Evolutionary conservation across 495 filamentous ascomycete genomes (phyloP).

Genomic region (Penicillium flavigenum): DNA sequence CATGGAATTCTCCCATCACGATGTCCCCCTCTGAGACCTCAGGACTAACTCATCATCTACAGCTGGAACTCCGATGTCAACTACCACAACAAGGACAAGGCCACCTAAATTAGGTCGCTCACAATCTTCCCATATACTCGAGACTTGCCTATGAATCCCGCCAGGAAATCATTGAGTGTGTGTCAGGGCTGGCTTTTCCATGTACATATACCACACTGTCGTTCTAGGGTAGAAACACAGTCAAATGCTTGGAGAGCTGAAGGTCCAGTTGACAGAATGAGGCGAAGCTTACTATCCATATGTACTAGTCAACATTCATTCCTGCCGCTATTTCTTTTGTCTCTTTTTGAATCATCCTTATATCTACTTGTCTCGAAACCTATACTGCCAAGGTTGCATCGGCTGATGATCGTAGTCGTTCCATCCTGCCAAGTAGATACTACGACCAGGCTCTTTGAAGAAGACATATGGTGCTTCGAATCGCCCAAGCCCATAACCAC

Average conservation of each 20-base stretch:
- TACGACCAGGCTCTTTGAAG: neutral
- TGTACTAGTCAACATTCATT: constrained; percentile 2
- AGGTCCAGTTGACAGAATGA: constrained; percentile 19
- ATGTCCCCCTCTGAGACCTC: neutral
- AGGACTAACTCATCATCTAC: constrained; percentile 27
- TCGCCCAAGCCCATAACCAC: neutral
- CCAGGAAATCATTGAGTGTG: constrained; percentile 8
- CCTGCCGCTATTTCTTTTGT: constrained; percentile 7
- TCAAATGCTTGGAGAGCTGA: constrained; percentile 13
- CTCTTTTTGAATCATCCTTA: neutral
- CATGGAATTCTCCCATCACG: neutral
- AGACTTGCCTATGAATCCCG: constrained; percentile 9
- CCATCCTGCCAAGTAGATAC: neutral
- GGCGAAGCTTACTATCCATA: constrained; percentile 15
- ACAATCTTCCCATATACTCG: neutral
- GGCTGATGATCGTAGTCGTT: neutral
- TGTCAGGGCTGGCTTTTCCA: constrained; percentile 18
- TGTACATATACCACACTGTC: constrained; percentile 30
- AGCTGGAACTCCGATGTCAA: constrained; percentile 96
- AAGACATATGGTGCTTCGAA: neutral
- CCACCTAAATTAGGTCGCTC: constrained; percentile 41
- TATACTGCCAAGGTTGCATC: neutral
- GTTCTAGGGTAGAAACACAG: constrained; percentile 20
- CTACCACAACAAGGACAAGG: constrained; percentile 92
- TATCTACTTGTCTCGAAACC: neutral